Base-by-base conservation (phyloP, 495 filamentous ascomycete genomes). In the Podospora bellae-mahoneyi region DNA sequence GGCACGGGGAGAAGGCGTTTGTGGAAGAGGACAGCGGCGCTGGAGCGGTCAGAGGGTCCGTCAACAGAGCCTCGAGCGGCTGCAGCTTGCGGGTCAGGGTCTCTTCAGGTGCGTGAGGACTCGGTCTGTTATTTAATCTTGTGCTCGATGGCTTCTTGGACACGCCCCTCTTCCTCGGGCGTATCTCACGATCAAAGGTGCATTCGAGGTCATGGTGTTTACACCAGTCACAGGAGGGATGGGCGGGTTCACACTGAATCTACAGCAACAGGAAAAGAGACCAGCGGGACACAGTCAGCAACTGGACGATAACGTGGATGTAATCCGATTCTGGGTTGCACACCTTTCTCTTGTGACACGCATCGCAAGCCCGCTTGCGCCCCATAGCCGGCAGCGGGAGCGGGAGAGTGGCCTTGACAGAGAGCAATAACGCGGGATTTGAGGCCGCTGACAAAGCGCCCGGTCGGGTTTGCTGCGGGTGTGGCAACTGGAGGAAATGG, bases 231-330 rank as follows among this genome's bases (percentile, higher is more conserved):
- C 84, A 86, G 62, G 77, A 64, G 3, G 73, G 64, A 18, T 32
- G 55, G 7, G 74, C 79, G 13, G 74, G 76, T 66, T 86, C 84
- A 66, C 84, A 86, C 80, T 84, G 83, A 63, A 86, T 86, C 83
- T 86, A 63, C 7, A 13, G 23, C 23, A 23, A 23, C 23, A 23
- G 23, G 23, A 23, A 23, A 23, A 23, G 23, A 23, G 23, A 23
- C 23, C 23, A 23, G 1, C 23, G 23, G 23, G 23, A 23, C 1
- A 58, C 13, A 16, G 48, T 64, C 34, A 59, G 62, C 30, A 26
- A 66, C 27, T 23, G 23, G 23, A 23, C 23, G 23, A 23, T 2
- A 23, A 23, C 23, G 23, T 23, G 23, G 23, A 23, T 23, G 23
- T 23, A 23, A 23, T 23, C 23, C 23, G 23, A 23, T 23, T 23